Base-by-base conservation (phyloP, 2,329 filamentous ascomycete species). In the Lasiodiplodia sp. region DNA sequence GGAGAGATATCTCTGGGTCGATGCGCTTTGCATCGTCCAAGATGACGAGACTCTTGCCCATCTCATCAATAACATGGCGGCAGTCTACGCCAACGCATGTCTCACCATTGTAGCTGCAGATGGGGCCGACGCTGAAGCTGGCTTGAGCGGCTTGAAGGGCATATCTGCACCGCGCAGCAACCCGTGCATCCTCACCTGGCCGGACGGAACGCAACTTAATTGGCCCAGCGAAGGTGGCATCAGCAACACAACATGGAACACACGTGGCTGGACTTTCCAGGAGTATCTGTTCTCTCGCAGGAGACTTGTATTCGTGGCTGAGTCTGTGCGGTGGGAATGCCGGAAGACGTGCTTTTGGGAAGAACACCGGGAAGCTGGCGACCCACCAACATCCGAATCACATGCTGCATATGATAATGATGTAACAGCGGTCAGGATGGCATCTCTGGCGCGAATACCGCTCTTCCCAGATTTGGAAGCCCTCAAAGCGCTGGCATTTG, bases 11-110 rank as follows among this genome's bases (percentile, higher is more conserved):
- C 52, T 72, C 14, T 72, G 71, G 71, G 67, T 72, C 4, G 70
- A 71, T 25, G 57, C 66, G 10, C 60, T 71, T 1, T 72, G 70
- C 63, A 71, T 72, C 44, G 34, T 69, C 10, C 69, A 72, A 52
- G 63, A 72, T n/a, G 67, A 69, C 56, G 44, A 68, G 11, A 28
- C 14, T 11, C 37, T 23, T 2, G 21, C 47, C 8, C 18, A 38
- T 16, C 11, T 47, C 12, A 28, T 60, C 38, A 25, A 12, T 3
- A 28, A 60, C 2, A 60, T 60, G 57, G 38, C 37, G 3, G 38
- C 38, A 10, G 57, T 60, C 2, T 60, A 47, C 4, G 57, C 38
- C 4, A 31, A 44, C 11, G 37, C 57, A 10, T 11, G 16, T 1
- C 14, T 47, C 11, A 60, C 57, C 2, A 60, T 60, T 6, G 38